Evolutionary conservation across 2,329 filamentous ascomycete species (phyloP).

Genomic region (Gremmenia infestans): DNA sequence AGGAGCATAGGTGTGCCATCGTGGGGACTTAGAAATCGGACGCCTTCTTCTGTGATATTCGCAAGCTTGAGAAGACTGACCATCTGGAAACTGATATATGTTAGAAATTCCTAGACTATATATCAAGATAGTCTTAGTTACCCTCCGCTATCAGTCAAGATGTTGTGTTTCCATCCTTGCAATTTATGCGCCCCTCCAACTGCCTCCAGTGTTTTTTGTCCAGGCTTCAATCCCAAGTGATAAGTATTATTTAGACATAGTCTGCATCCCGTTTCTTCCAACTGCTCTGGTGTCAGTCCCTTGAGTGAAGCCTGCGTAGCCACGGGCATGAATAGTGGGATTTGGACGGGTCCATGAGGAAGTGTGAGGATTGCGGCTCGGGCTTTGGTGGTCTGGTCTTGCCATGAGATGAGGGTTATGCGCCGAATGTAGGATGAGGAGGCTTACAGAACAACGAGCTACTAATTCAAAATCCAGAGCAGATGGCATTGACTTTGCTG

Average conservation of each 20-base stretch:
- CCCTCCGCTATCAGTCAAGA: conserved; percentile 78
- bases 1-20: conserved; percentile 94
- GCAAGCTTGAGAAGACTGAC: conserved; percentile 91
- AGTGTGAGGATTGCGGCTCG: conserved; percentile 82
- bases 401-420: conserved; percentile 10
- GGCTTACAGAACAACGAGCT: conserved; percentile 71
- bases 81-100: conserved; percentile 83
- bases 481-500: conserved; percentile 41
- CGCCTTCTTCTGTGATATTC: conserved; percentile 87
- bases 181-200: conserved; percentile 91
- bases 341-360: conserved; percentile 83
- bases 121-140: conserved; percentile 33
- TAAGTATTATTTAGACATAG: conserved; percentile 98
- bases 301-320: conserved; percentile 96
- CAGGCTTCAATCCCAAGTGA: conserved; percentile 90
- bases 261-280: conserved; percentile 83
- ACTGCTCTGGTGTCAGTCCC: conserved; percentile 84
- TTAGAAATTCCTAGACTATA: conserved; percentile 7
- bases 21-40: conserved; percentile 92
- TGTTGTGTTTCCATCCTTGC: conserved; percentile 93
- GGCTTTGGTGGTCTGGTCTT: conserved; percentile 78
- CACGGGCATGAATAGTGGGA: conserved; percentile 98
- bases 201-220: conserved; percentile 79
- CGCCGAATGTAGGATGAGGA: conserved; percentile 2
- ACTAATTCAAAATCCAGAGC: conserved; percentile 76